These are phyloP conservation scores for Yamadazyma membranifaciens DNA, from an alignment of 1,139 yeast species.

Conservation along the genomic window DNA sequence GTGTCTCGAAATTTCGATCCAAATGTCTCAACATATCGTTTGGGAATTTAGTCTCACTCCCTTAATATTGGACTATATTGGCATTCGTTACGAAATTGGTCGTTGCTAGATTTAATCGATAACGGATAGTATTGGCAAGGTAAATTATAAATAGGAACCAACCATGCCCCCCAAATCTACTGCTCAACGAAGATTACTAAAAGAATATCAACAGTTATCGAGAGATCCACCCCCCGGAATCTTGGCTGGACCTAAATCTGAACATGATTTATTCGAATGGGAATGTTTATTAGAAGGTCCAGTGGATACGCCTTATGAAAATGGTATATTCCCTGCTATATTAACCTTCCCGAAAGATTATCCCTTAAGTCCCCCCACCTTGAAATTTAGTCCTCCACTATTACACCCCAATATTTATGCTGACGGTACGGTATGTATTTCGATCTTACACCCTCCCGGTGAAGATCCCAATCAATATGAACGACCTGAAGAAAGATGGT, in stretches of 20 bases:
- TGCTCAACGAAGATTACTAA: constrained; percentile 81
- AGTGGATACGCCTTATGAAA: constrained; percentile 87
- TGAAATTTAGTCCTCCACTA: constrained; percentile 80
- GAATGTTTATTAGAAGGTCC: constrained; percentile 93
- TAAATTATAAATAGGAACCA: no score
- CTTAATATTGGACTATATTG: background rate
- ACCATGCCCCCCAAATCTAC: constrained; percentile 55
- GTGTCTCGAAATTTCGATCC: background rate
- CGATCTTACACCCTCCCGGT: constrained; percentile 93
- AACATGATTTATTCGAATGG: constrained; percentile 83
- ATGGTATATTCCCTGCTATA: constrained; percentile 86
- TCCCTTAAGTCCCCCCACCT: constrained; percentile 86
- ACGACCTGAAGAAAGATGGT: constrained; percentile 94
- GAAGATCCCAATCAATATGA: constrained; percentile 97
- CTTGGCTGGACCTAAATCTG: constrained; percentile 85
- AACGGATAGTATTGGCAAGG: no score
- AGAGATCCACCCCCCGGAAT: constrained; percentile 94
- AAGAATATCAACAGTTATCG: constrained; percentile 83
- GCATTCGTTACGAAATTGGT: background rate
- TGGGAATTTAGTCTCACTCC: no score
- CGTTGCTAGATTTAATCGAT: no score
- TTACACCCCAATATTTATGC: constrained; percentile 92
- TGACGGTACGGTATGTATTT: constrained; percentile 94
- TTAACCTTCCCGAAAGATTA: constrained; percentile 86
- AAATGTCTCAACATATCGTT: no score